Percentiles rank a stretch among this genome's conserved stretches.
Evolutionary conservation across 805 yeast genomes (phyloP).

Genomic region (Candida ortonii): DNA sequence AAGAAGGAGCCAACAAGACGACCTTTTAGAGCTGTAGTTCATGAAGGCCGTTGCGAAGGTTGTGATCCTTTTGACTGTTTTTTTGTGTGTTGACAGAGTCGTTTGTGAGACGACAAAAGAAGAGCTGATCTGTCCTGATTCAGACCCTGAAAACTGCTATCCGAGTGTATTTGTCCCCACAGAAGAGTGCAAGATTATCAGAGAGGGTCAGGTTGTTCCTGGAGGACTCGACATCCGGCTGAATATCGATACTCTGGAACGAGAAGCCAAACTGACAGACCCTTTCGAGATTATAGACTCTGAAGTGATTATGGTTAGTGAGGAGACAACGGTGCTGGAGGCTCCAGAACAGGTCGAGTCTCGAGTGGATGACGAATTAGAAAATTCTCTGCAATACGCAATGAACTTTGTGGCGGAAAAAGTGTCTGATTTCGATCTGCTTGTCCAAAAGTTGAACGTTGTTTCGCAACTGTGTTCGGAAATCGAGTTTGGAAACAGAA

Average conservation of each 20-base stretch:
- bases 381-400: slow-evolving; percentile 8
- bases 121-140: slow-evolving; percentile 40
- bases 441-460: slow-evolving; percentile 34
- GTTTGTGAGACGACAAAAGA: too few relatives aligned
- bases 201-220: slow-evolving; percentile 74
- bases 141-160: slow-evolving; percentile 53
- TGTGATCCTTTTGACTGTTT: slow-evolving; percentile 1
- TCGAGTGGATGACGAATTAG: slow-evolving; percentile 3
- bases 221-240: slow-evolving; percentile 75
- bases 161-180: slow-evolving; percentile 63
- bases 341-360: slow-evolving; percentile 2
- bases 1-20: too few relatives aligned
- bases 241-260: slow-evolving; percentile 66
- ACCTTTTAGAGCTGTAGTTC: too few relatives aligned
- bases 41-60: background rate
- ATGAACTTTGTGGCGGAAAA: slow-evolving; percentile 7
- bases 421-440: slow-evolving; percentile 6
- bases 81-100: too few relatives aligned
- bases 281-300: slow-evolving; percentile 13
- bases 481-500: slow-evolving; percentile 54
- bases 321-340: slow-evolving; percentile 3
- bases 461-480: slow-evolving; percentile 67
- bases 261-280: slow-evolving; percentile 63
- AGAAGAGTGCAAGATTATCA: slow-evolving; percentile 64
- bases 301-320: slow-evolving; percentile 10